These are phyloP conservation scores for Furcasterigmium furcatum DNA, from an alignment of 2,329 filamentous ascomycete genomes.

Conservation along the genomic window DNA sequence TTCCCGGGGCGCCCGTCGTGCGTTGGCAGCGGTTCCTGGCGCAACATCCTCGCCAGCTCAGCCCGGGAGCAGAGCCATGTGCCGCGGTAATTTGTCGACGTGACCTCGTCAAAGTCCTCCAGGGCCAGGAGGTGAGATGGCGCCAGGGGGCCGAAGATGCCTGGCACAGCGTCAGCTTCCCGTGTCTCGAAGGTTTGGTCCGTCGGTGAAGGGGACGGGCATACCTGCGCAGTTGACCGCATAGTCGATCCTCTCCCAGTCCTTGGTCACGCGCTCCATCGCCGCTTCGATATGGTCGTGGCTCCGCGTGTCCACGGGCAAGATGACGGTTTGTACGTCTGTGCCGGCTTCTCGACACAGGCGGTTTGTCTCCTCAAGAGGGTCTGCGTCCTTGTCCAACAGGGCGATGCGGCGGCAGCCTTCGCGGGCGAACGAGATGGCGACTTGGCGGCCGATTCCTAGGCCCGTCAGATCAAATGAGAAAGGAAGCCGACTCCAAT, in stretches of 20 bases:
- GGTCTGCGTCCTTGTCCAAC: conserved; percentile 29
- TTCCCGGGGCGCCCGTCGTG: conserved; percentile 38
- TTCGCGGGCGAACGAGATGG: conserved; percentile 38
- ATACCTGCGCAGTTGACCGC: conserved; percentile 39
- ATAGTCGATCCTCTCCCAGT: conserved; percentile 40
- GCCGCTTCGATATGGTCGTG: conserved; percentile 27
- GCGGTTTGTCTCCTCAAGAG: conserved; percentile 26
- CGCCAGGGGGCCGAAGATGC: conserved; percentile 32
- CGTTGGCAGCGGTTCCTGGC: conserved; percentile 34
- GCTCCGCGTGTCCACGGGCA: conserved; percentile 28
- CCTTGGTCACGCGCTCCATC: conserved; percentile 24
- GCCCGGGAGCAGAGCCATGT: conserved; percentile 40
- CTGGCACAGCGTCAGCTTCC: conserved; percentile 9
- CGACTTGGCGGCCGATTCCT: conserved; percentile 40
- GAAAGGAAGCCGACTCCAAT: no score
- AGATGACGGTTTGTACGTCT: conserved; percentile 18
- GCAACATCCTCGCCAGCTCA: conserved; percentile 37
- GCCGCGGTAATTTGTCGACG: conserved; percentile 38
- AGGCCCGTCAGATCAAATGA: not conserved
- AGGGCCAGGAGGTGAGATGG: conserved; percentile 27
- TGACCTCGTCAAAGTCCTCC: conserved; percentile 38
- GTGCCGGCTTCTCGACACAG: conserved; percentile 22
- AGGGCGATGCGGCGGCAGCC: conserved; percentile 38
- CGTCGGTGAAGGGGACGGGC: no score
- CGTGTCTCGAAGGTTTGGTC: no score